Evolutionary conservation across 1,284 basidiomycete genomes (phyloP), one percentile per base, ranked within the genome.

Genomic region (Taiwanofungus camphoratus): DNA sequence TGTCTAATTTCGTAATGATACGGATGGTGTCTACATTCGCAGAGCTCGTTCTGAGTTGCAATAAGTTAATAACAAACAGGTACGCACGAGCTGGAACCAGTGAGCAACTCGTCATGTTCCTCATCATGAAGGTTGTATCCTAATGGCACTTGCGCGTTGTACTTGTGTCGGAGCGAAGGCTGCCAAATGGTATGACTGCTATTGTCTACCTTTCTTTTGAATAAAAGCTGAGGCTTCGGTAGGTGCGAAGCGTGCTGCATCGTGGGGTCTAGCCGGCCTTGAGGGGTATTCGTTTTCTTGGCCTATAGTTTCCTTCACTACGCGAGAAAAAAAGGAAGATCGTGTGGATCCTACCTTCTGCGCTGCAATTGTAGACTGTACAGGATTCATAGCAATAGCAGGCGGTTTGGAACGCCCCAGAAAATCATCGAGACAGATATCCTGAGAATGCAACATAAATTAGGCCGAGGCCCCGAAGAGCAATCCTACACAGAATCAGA

Each of bases 1-100:
- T 89, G 79, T 18, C 69, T 76, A 38, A 91, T 85, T 61, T 93
- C 91, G 60, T 88, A 82, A 45, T 71, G 76, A 61, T 94, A 93
- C 1, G 91, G 90, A 61, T 93, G 89, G n/a, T 63, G 54, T 23
- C 71, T 74, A 36, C 24, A 8, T n/a, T n/a, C n/a, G 15, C 27
- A 9, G 24, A 24, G 11, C n/a, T n/a, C n/a, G n/a, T n/a, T n/a
- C n/a, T n/a, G n/a, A n/a, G n/a, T n/a, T n/a, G n/a, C n/a, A n/a
- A n/a, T n/a, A n/a, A n/a, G n/a, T n/a, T n/a, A n/a, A n/a, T n/a
- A n/a, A n/a, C n/a, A n/a, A n/a, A n/a, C n/a, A n/a, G n/a, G 8
- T 2, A 48, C 68, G 61, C 53, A 62, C 60, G 56, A 51, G 38
- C 38, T 52, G 19, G 61, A 56, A 12, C 45, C 50, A n/a, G 55